These are phyloP conservation scores for Penicillium daleae DNA, from an alignment of 495 filamentous ascomycete species.

Conservation along the genomic window DNA sequence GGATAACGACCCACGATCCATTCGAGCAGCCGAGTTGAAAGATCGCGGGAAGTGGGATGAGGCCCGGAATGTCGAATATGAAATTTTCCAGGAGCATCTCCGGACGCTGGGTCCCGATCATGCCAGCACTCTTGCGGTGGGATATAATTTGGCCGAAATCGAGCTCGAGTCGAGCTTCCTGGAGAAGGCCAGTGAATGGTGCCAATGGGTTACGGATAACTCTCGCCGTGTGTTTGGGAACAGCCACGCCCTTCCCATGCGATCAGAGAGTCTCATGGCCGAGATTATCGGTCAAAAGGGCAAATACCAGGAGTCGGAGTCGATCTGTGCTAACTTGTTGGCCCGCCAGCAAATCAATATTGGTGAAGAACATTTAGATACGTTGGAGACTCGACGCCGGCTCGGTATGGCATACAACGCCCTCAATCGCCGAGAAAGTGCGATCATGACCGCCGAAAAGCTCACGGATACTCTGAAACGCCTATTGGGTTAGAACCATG, in stretches of 20 bases:
- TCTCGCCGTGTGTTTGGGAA: constrained; percentile 36
- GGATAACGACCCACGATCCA: constrained; percentile 39
- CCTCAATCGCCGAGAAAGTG: constrained; percentile 31
- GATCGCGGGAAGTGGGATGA: constrained; percentile 39
- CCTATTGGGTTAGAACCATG: constrained; percentile 39
- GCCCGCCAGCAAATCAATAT: constrained; percentile 46
- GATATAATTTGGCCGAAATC: constrained; percentile 39
- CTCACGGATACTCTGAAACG: constrained; percentile 28
- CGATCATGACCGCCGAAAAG: constrained; percentile 32
- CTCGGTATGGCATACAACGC: constrained; percentile 32
- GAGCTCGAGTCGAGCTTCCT: constrained; percentile 35
- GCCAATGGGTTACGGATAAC: constrained; percentile 40
- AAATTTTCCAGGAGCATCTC: constrained; percentile 44
- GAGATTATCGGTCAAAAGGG: constrained; percentile 36
- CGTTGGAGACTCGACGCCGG: constrained; percentile 39
- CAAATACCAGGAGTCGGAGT: constrained; percentile 39
- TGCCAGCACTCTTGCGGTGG: constrained; percentile 36
- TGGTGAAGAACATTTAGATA: constrained; percentile 43
- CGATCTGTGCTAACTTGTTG: constrained; percentile 40
- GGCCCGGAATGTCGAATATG: constrained; percentile 37
- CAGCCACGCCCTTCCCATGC: constrained; percentile 41
- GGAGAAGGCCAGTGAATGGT: constrained; percentile 37
- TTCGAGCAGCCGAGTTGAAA: constrained; percentile 36
- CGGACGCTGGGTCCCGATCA: constrained; percentile 40
- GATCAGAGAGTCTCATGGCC: constrained; percentile 37